phyloP scores from a whole-genome alignment of 805 yeast genomes.

The Yarrowia sp. region DNA sequence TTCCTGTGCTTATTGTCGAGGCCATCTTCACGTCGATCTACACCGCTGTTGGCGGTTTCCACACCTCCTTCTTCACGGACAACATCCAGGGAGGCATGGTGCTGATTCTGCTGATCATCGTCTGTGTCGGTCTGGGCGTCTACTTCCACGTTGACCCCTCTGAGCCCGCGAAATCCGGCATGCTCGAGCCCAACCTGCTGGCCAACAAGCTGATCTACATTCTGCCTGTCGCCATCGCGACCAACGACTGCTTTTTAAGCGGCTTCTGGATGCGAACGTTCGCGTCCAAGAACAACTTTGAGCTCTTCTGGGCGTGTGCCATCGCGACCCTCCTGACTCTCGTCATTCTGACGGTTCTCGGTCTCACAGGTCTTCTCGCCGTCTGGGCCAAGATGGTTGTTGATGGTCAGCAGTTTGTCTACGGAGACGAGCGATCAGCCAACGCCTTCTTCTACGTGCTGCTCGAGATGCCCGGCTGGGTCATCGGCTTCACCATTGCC shows the following conservation, averaged over 20 bases:
- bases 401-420: constrained; percentile 46
- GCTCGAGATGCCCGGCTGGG: constrained; percentile 77
- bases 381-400: constrained; percentile 79
- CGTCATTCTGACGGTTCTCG: constrained; percentile 65
- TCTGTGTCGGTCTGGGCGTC: constrained; percentile 75
- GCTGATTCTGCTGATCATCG: constrained; percentile 61
- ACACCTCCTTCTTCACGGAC: constrained; percentile 84
- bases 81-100: constrained; percentile 79
- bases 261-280: constrained; percentile 95
- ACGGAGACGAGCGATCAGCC: constrained; percentile 21
- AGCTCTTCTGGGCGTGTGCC: constrained; percentile 69
- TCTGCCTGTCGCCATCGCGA: constrained; percentile 77
- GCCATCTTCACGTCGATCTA: constrained; percentile 84
- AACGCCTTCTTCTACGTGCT: constrained; percentile 73
- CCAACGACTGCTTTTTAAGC: constrained; percentile 85
- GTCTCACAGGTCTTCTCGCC: constrained; percentile 80
- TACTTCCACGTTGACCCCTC: constrained; percentile 60
- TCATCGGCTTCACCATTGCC: constrained; percentile 76
- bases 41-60: constrained; percentile 86
- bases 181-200: constrained; percentile 62
- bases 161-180: constrained; percentile 52
- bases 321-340: constrained; percentile 54
- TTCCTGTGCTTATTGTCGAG: constrained; percentile 80
- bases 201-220: constrained; percentile 92
- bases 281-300: constrained; percentile 76